Conservation (phyloP, 257 asterid genomes). For the Dorcoceras hygrometricum region DNA sequence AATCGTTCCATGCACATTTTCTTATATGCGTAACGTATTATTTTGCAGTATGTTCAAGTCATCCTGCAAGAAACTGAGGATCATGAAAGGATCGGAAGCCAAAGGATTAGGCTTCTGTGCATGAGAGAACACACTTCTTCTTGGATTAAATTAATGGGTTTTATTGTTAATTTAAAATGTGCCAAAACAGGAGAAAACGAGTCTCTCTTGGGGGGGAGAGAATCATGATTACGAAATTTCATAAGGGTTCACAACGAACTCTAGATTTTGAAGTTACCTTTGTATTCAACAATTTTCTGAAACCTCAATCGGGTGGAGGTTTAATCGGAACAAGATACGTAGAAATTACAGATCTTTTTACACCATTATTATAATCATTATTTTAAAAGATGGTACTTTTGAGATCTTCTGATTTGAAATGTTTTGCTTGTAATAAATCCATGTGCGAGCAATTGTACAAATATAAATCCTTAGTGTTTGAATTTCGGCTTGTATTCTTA, state of each 20-base stretch:
- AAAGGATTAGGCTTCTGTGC: constrained; percentile 60
- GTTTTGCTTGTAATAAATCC: constrained; percentile 38
- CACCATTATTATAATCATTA: neutral
- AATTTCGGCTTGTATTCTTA: neutral
- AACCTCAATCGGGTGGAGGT: constrained; percentile 35
- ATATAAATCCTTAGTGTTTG: neutral
- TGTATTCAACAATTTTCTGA: constrained; percentile 33
- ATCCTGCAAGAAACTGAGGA: constrained; percentile 75
- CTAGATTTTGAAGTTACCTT: constrained; percentile 31
- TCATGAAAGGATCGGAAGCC: constrained; percentile 77
- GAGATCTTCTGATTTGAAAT: constrained; percentile 34
- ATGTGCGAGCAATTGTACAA: constrained; percentile 1
- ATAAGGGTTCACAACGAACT: constrained; percentile 62
- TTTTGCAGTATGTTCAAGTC: constrained; percentile 70
- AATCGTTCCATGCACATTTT: constrained; percentile 13
- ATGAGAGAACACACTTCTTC: constrained; percentile 17
- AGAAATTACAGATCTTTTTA: constrained; percentile 29
- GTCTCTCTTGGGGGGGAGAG: constrained; percentile 26
- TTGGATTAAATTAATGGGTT: neutral
- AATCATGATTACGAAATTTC: constrained; percentile 26
- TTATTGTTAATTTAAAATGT: neutral
- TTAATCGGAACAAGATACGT: constrained; percentile 27
- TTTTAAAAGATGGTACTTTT: constrained; percentile 43
- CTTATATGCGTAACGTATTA: neutral
- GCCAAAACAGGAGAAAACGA: constrained; percentile 21